Conservation (phyloP, 2,329 filamentous ascomycete genomes). For the Stromatinia cepivora region DNA sequence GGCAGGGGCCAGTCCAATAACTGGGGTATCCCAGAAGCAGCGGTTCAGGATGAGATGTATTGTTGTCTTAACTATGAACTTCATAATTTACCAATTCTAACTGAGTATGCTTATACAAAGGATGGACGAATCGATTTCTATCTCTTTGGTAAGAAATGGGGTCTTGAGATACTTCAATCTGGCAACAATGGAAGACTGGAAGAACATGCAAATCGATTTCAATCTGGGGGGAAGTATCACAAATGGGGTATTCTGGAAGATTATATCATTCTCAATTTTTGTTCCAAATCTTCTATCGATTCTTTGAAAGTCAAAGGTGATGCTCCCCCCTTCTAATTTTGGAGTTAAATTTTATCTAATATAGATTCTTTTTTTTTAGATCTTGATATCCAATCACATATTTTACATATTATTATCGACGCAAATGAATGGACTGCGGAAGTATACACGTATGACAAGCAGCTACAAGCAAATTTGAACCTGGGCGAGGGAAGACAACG, state of each 20-base stretch:
- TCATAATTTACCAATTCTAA: neutral
- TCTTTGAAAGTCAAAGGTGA: neutral
- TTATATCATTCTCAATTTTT: slow-evolving; percentile 14
- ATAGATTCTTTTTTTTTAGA: neutral
- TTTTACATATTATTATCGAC: neutral
- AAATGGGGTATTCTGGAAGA: neutral
- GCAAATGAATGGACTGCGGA: neutral
- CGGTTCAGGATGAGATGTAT: slow-evolving; percentile 2
- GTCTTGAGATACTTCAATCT: neutral
- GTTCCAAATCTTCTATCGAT: neutral
- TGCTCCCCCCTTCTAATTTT: neutral
- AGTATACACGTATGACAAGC: slow-evolving; percentile 8
- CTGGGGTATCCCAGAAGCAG: neutral
- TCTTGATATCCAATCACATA: neutral
- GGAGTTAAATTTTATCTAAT: neutral
- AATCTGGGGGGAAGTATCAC: neutral
- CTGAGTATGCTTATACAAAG: slow-evolving; percentile 4
- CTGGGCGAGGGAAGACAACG: slow-evolving; percentile 11
- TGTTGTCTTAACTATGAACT: slow-evolving; percentile 2
- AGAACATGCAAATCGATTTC: neutral
- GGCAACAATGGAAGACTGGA: neutral
- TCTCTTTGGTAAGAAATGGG: neutral
- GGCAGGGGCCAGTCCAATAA: neutral
- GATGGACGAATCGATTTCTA: slow-evolving; percentile 15
- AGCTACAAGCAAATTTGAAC: slow-evolving; percentile 1